Base-by-base conservation (phyloP, 2,329 filamentous ascomycete species). In the Tothia fuscella region DNA sequence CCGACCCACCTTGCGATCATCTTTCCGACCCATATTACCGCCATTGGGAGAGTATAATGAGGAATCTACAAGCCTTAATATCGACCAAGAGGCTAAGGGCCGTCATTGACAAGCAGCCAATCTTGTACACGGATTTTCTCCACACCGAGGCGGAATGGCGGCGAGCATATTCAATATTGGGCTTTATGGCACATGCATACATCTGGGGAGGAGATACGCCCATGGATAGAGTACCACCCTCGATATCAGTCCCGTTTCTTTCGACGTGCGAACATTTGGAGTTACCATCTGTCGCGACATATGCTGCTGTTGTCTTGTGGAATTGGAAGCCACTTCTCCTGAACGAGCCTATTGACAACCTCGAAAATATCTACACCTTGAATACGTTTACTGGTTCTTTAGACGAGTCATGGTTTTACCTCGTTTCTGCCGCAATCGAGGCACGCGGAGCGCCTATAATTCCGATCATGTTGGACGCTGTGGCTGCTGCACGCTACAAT, bases 391-490 rank as follows among this genome's bases (percentile, higher is more conserved):
- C 91, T 13, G 91, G 91, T 38, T 88, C 87, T 6, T 69, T 93
- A 42, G 91, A 98, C 57, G 91, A 98, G 64, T 94, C 91, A 48
- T 98, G 91, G 91, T 98, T 98, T 58, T 98, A 96, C 58, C 71
- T 98, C 10, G 78, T 96, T 40, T 95, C 87, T 0, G 84, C 95
- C 3, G 91, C 89, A 47, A 95, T 98, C 49, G 91, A 98, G 63
- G 87, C 88, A 42, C 80, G 86, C 43, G 89, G 86, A 20, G 91
- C 80, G 0, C 83, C 87, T 3, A 82, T 88, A 44, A 79, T 98
- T 41, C 79, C 87, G 0, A 66, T 94, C 45, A 94, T 95, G 85
- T 69, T 98, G 31, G 72, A 78, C 30, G 91, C 91, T 35, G 88
- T 98, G 44, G 70, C 75, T 40, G 88, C 88, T 26, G 88, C 80